phyloP scores from a whole-genome alignment of 2,329 filamentous ascomycete species.

The Alternaria alternata region DNA sequence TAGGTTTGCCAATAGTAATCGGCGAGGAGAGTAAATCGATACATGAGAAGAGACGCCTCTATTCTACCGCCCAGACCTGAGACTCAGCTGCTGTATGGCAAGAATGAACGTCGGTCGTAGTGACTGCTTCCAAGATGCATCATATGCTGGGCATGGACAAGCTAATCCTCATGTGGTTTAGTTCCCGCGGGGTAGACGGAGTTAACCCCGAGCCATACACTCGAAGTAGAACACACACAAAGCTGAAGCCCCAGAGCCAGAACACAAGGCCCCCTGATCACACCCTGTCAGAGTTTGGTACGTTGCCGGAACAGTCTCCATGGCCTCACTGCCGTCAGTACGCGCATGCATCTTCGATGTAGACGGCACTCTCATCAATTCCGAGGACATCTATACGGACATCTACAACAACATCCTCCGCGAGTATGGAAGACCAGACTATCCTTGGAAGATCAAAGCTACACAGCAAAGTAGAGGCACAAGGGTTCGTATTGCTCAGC shows the following conservation, averaged over 20 bases:
- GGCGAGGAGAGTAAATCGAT: neutral
- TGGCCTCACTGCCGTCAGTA: conserved; percentile 25
- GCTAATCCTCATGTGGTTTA: neutral
- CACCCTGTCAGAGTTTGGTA: neutral
- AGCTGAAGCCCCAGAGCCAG: neutral
- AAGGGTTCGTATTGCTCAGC: conserved; percentile 8
- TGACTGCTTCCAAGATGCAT: neutral
- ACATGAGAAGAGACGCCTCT: neutral
- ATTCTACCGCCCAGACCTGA: neutral
- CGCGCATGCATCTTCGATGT: conserved; percentile 50
- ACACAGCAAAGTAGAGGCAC: conserved; percentile 32
- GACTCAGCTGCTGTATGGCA: neutral
- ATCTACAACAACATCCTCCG: conserved; percentile 34
- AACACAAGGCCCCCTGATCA: neutral
- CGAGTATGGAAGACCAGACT: conserved; percentile 27
- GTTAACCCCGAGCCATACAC: neutral
- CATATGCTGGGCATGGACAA: neutral
- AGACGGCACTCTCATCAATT: conserved; percentile 47
- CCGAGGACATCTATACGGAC: conserved; percentile 40
- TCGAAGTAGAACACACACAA: neutral
- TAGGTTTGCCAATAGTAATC: neutral
- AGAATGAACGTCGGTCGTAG: neutral
- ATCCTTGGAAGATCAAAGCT: conserved; percentile 33
- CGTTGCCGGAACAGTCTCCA: neutral
- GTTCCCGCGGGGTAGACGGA: neutral